Conservation (phyloP, 768 basidiomycete genomes). For the Phylloporus rhodoxanthus region DNA sequence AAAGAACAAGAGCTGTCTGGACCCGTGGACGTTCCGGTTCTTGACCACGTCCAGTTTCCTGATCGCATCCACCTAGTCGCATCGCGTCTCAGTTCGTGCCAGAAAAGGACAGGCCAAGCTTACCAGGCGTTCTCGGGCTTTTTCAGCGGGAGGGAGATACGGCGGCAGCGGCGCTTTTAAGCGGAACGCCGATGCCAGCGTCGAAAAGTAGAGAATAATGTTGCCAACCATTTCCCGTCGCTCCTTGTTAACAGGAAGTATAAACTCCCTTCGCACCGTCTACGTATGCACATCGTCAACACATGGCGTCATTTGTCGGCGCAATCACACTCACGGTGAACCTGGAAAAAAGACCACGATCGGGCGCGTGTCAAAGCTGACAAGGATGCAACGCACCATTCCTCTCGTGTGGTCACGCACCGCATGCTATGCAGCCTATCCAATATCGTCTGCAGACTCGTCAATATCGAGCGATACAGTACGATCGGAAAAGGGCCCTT, state of each 20-base stretch:
- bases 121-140: conserved; percentile 74
- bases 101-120: conserved; percentile 9
- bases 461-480: conserved; percentile 78
- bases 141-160: conserved; percentile 90
- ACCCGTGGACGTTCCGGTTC: conserved; percentile 72
- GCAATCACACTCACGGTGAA: conserved; percentile 51
- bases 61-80: conserved; percentile 71
- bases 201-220: conserved; percentile 85
- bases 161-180: conserved; percentile 93
- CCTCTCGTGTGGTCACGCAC: conserved; percentile 92
- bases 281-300: conserved; percentile 24
- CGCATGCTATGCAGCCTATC: conserved; percentile 93
- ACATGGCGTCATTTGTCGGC: not conserved
- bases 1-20: conserved; percentile 84
- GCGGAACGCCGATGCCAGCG: conserved; percentile 70
- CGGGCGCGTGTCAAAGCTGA: not conserved
- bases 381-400: conserved; percentile 56
- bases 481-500: conserved; percentile 92
- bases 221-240: conserved; percentile 93
- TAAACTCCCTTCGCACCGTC: conserved; percentile 82
- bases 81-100: not conserved
- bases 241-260: conserved; percentile 83
- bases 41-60: conserved; percentile 83
- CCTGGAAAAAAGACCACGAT: conserved; percentile 36
- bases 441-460: conserved; percentile 76